Percentiles rank a stretch among this genome's conserved stretches.
phyloP scores from a whole-genome alignment of 169 alveolate genomes.

The Sarcocystis neurona region DNA sequence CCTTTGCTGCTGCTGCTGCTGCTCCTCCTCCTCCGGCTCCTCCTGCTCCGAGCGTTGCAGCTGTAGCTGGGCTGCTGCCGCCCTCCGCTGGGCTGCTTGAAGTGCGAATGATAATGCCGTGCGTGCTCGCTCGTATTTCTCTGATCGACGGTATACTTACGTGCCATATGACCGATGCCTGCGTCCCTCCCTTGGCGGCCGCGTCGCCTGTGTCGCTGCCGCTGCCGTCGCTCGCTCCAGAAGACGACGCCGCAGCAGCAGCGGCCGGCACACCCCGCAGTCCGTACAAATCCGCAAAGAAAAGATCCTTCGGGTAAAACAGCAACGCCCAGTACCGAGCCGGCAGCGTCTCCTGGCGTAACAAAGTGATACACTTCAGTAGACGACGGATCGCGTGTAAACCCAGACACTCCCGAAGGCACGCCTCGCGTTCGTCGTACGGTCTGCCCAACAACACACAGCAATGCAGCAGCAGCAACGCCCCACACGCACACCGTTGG shows the following conservation, averaged over 20 bases:
- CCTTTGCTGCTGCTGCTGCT: too few species aligned
- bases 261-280: conserved; percentile 30
- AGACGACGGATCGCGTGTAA: conserved; percentile 55
- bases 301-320: conserved; percentile 57
- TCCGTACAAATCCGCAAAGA: conserved; percentile 49
- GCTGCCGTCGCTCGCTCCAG: neutral
- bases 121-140: conserved; percentile 59
- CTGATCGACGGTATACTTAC: conserved; percentile 49
- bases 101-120: conserved; percentile 56
- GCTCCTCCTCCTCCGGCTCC: too few species aligned
- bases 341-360: conserved; percentile 56
- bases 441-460: too few species aligned
- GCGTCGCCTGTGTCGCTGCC: neutral
- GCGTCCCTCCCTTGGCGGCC: conserved; percentile 32
- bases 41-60: too few species aligned
- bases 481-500: too few species aligned
- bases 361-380: conserved; percentile 45
- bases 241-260: conserved; percentile 5
- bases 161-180: conserved; percentile 43
- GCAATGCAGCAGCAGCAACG: too few species aligned
- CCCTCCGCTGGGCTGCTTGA: too few species aligned
- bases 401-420: conserved; percentile 56
- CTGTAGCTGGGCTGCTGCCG: too few species aligned
- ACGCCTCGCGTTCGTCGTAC: conserved; percentile 59
- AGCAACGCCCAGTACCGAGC: conserved; percentile 54